Conservation (phyloP, 2,329 filamentous ascomycete species). For the Curvularia spicifera region DNA sequence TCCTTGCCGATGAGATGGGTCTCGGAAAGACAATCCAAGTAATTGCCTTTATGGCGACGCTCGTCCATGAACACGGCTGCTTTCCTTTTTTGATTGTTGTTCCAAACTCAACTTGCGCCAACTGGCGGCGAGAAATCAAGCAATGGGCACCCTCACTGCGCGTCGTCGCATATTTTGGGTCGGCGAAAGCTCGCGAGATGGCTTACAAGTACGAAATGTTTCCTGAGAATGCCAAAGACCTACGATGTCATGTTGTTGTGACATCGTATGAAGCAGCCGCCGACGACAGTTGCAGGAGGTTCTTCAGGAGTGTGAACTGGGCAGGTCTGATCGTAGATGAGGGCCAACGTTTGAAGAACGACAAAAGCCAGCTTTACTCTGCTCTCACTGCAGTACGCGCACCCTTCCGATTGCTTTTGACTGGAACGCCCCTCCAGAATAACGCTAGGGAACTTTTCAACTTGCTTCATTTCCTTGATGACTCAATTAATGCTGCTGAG, state of each 20-base stretch:
- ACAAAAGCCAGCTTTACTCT: slow-evolving; percentile 80
- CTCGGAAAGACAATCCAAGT: slow-evolving; percentile 97
- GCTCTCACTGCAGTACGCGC: slow-evolving; percentile 75
- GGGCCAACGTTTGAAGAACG: slow-evolving; percentile 93
- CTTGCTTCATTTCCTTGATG: slow-evolving; percentile 91
- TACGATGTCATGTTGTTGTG: slow-evolving; percentile 89
- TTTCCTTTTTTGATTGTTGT: slow-evolving; percentile 94
- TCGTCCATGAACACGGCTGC: slow-evolving; percentile 68
- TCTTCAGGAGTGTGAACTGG: slow-evolving; percentile 79
- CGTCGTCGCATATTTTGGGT: slow-evolving; percentile 92
- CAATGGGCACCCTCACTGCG: slow-evolving; percentile 86
- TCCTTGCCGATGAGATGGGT: slow-evolving; percentile 97
- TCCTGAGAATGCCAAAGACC: slow-evolving; percentile 66
- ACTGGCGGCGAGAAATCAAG: slow-evolving; percentile 96
- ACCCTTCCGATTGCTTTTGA: slow-evolving; percentile 84
- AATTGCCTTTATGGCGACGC: slow-evolving; percentile 77
- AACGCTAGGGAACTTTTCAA: slow-evolving; percentile 96
- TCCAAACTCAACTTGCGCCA: slow-evolving; percentile 94
- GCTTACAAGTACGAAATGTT: slow-evolving; percentile 87
- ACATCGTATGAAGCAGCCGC: slow-evolving; percentile 92
- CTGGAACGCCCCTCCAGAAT: slow-evolving; percentile 90
- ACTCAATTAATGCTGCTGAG: slow-evolving; percentile 69
- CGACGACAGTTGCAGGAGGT: slow-evolving; percentile 69
- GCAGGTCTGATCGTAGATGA: slow-evolving; percentile 90
- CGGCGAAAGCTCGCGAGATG: slow-evolving; percentile 73